Percentiles rank a stretch among this genome's conserved stretches.
These are phyloP conservation scores for Acer yangbiense DNA, from an alignment of 345 rosid species.

Conservation along the genomic window DNA sequence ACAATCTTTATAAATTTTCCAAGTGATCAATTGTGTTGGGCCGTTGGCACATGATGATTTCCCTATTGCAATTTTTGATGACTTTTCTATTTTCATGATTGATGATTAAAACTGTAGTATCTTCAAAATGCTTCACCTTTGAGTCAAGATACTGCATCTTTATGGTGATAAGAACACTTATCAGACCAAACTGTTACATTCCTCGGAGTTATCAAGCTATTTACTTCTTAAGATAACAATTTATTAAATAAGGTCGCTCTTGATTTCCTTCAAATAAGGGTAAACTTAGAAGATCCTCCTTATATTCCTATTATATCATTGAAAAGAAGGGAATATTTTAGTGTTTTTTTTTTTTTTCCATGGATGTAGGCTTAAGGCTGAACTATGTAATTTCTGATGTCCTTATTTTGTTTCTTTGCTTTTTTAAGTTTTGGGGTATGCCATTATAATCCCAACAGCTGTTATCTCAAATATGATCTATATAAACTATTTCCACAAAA, in stretches of 20 bases:
- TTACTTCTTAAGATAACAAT: not conserved
- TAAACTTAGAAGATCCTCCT: not conserved
- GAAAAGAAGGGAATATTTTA: not conserved
- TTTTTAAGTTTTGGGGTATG: not conserved
- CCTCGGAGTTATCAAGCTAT: not conserved
- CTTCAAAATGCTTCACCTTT: not conserved
- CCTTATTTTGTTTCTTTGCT: not conserved
- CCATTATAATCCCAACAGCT: not conserved
- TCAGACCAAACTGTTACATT: not conserved
- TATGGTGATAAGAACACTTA: not conserved
- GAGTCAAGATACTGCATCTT: not conserved
- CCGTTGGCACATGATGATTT: not conserved
- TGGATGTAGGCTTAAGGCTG: not conserved
- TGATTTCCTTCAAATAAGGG: not conserved
- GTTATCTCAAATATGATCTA: not conserved
- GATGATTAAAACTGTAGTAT: not conserved
- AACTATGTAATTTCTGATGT: too few relatives aligned
- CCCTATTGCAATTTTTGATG: not conserved
- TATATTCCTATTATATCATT: not conserved
- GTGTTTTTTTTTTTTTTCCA: not conserved
- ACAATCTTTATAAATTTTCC: not conserved
- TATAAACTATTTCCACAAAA: not conserved
- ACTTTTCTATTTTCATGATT: not conserved
- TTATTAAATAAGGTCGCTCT: not conserved
- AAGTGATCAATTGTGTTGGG: not conserved